Conservation (phyloP, 169 alveolate genomes). For the Plasmodium chabaudi region DNA sequence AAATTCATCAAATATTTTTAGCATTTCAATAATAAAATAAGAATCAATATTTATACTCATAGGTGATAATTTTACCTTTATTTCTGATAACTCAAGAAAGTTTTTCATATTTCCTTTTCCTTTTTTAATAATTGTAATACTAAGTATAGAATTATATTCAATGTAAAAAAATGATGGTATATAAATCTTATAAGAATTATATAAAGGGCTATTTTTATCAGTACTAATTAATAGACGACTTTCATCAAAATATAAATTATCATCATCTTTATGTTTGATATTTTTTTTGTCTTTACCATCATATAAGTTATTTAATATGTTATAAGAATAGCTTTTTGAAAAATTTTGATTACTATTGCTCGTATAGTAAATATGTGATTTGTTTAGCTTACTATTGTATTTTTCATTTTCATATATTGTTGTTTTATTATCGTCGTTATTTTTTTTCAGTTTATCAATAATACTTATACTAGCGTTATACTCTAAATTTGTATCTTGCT, state of each 20-base stretch:
- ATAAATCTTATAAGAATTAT: constrained; percentile 45
- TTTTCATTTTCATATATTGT: not conserved
- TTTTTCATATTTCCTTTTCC: constrained; percentile 76
- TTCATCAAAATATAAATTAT: constrained; percentile 36
- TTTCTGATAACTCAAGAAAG: constrained; percentile 67
- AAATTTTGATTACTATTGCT: constrained; percentile 13
- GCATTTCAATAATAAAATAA: constrained; percentile 72
- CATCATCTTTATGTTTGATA: not conserved
- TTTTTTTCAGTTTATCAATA: not conserved
- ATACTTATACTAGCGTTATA: not conserved
- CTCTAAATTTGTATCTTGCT: no score
- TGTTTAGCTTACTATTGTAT: not conserved
- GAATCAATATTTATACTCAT: constrained; percentile 74
- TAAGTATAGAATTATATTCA: constrained; percentile 50
- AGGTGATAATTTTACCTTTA: constrained; percentile 48
- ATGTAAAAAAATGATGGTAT: constrained; percentile 48
- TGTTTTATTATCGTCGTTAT: not conserved
- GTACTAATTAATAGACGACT: constrained; percentile 27
- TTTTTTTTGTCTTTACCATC: not conserved
- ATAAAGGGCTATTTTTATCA: constrained; percentile 43
- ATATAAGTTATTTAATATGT: constrained; percentile 18
- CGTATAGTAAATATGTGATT: not conserved
- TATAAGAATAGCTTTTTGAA: constrained; percentile 22
- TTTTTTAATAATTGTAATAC: constrained; percentile 33
- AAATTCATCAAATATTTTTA: constrained; percentile 60